Base-by-base conservation (phyloP, 257 asterid species). In the Penstemon barbatus region DNA sequence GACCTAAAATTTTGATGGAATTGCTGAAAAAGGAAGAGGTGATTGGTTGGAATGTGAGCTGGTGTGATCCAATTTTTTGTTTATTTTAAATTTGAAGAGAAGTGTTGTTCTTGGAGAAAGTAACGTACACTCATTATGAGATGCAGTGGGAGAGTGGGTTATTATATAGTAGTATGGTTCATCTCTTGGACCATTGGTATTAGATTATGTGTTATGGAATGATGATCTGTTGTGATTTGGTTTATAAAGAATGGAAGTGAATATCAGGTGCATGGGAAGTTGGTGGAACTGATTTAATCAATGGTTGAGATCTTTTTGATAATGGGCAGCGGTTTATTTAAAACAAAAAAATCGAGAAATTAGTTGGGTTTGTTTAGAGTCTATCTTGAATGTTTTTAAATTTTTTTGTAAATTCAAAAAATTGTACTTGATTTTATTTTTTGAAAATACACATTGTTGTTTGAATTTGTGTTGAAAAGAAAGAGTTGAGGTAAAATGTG, bases 41-140 rank as follows among this genome's bases (percentile, higher is more conserved):
- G 85, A 78, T 73, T 77, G 83, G 89, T 81, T 84, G 87, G 91
- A 77, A 78, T 53, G 70, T 79, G 84, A 81, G 91, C 85, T 85
- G 85, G 75, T 71, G 75, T 71, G 79, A 78, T 79, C 79, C 78
- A 73, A 72, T 74, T 57, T 36, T 43, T 62, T 19, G 33, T 25
- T 25, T 25, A 40, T 67, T 82, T 81, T 58, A 25, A 61, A 74
- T 63, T 78, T 48, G 57, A 74, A 81, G 65, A 43, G 57, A 44
- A 57, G 37, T 10, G 25, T 50, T 77, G 42, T 80, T 61, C 71
- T 71, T 8, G 84, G 78, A 76, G 77, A 82, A 81, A 87, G 94
- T 84, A 82, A 84, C 89, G 82, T 63, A 68, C 37, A 66, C 74
- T 81, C 77, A 87, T 85, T 62, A 83, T 82, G 84, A 78, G 82